These are phyloP conservation scores for Thymus quinquecostatus DNA, from an alignment of 257 asterid species.

Conservation along the genomic window DNA sequence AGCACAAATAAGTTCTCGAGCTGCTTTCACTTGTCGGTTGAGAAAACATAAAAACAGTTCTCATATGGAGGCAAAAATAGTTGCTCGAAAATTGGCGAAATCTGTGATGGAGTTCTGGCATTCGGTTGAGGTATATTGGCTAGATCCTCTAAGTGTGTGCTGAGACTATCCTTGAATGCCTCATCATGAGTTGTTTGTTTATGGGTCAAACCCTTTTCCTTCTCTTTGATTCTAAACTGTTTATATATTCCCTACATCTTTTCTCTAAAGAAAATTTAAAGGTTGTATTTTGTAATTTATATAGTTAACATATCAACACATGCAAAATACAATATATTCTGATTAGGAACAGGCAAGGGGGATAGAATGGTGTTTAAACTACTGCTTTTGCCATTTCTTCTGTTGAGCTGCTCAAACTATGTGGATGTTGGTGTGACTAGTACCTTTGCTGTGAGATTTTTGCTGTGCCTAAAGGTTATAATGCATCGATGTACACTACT, in stretches of 20 bases:
- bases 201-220: slow-evolving; percentile 9
- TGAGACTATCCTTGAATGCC: slow-evolving; percentile 1
- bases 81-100: slow-evolving; percentile 69
- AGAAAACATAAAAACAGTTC: slow-evolving; percentile 49
- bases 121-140: slow-evolving; percentile 57
- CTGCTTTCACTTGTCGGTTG: slow-evolving; percentile 53
- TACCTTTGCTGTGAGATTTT: no score
- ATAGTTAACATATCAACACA: slow-evolving; percentile 19
- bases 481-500: no score
- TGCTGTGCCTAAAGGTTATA: no score
- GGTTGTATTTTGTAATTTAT: slow-evolving; percentile 8
- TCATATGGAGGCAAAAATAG: slow-evolving; percentile 56
- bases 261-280: not conserved
- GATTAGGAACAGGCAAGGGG: no score
- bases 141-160: slow-evolving; percentile 16
- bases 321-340: slow-evolving; percentile 9
- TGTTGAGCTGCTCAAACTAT: no score
- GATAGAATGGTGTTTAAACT: no score
- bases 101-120: slow-evolving; percentile 88
- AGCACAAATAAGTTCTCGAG: slow-evolving; percentile 60
- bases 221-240: no score
- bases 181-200: slow-evolving; percentile 14
- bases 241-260: no score
- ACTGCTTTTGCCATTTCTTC: no score
- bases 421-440: no score